Base-by-base conservation (phyloP, 78 protist genomes). In the Monosiga brevicollis region DNA sequence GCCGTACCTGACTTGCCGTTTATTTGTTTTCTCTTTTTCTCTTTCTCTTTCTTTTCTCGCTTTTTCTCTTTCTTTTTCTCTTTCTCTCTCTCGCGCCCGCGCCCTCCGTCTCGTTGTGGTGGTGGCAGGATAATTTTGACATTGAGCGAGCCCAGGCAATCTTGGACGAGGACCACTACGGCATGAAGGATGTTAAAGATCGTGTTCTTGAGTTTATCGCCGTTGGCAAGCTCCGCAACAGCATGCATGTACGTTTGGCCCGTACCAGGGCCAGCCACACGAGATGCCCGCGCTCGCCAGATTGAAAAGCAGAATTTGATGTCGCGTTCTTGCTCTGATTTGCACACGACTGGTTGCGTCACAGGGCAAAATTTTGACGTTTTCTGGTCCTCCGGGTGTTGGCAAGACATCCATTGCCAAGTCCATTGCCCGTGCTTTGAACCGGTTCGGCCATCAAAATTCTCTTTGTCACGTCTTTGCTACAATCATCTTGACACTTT, bases 341-440 rank as follows among this genome's bases (percentile, higher is more conserved):
- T 15, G 70, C n/a, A n/a, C n/a, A 37, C 90, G 0, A 84, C 92
- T 26, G n/a, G n/a, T n/a, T n/a, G n/a, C n/a, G n/a, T n/a, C n/a
- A 49, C 91, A 88, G 54, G 97, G 97, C 70, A 94, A 95, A 81
- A 95, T 97, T n/a, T n/a, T 97, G 32, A 91, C 95, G 80, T 78
- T 97, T 0, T 89, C 90, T n/a, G 96, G 98, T 23, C 97, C 96
- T 37, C 95, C 97, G 9, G 96, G 98, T 29, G 88, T 88, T 26
- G 93, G 97, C 75, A 96, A 95, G 85, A 96, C 98, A 0, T 78
- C 90, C 10, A 93, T 96, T 71, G 99, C 98, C 36, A 87, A 91
- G 62, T 83, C 89, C 22, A 94, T 94, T 41, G 94, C 95, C 24
- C 72, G 73, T 24, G 82, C 95, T 1, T 76, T 91, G 74, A 78